phyloP scores from a whole-genome alignment of 2,329 filamentous ascomycete genomes.

The Aspergillus sp. region DNA sequence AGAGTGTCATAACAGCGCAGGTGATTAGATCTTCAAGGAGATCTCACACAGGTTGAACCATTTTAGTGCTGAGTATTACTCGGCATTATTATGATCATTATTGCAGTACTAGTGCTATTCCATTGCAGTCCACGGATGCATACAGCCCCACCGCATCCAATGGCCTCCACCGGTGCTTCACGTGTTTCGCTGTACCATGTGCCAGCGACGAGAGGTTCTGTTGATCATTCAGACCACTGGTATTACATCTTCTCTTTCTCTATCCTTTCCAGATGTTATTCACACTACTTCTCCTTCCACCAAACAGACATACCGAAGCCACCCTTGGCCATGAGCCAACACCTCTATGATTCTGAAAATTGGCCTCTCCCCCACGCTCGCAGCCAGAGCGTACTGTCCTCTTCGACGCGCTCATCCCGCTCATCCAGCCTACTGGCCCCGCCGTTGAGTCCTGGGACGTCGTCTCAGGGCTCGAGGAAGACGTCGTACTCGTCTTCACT shows the following conservation, averaged over 20 bases:
- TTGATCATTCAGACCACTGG: neutral
- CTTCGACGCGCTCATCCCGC: constrained; percentile 23
- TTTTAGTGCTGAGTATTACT: no score
- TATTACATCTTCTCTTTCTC: neutral
- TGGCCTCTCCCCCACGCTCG: constrained; percentile 22
- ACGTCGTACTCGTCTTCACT: constrained; percentile 17
- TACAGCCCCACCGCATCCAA: no score
- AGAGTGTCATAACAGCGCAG: no score
- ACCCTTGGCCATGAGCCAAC: constrained; percentile 11
- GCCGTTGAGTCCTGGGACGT: constrained; percentile 20
- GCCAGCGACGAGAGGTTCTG: no score
- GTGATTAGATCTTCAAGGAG: no score
- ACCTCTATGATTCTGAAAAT: constrained; percentile 18
- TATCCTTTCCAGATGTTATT: neutral
- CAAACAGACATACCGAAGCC: neutral
- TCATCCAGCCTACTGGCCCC: constrained; percentile 22
- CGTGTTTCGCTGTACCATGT: no score
- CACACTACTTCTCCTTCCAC: neutral
- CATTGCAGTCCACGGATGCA: no score
- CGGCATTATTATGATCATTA: no score
- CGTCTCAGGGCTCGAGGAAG: constrained; percentile 17
- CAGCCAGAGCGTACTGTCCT: constrained; percentile 21
- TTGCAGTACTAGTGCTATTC: no score
- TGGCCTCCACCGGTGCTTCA: no score
- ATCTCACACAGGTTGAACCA: no score